Conservation (phyloP, 2,329 filamentous ascomycete species). For the Parafenestella ontariensis region DNA sequence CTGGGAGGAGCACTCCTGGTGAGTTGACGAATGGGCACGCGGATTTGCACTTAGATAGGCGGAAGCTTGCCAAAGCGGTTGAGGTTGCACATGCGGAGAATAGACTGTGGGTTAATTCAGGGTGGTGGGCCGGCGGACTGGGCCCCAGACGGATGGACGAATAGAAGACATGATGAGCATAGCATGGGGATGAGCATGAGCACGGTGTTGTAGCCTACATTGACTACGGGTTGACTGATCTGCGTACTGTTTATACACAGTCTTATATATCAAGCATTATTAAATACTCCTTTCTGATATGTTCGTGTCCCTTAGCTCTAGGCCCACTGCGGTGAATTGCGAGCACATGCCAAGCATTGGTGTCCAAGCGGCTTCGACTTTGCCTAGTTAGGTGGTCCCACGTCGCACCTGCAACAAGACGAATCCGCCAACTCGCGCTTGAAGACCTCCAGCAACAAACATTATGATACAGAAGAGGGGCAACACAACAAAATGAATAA, state of each 20-base stretch:
- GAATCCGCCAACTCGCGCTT: slow-evolving; percentile 7
- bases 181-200: background rate
- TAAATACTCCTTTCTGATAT: background rate
- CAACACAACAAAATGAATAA: slow-evolving; percentile 27
- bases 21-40: slow-evolving; percentile 45
- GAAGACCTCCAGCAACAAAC: slow-evolving; percentile 3
- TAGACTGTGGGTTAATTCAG: slow-evolving; percentile 39
- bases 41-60: slow-evolving; percentile 48
- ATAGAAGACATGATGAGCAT: background rate
- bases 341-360: slow-evolving; percentile 7
- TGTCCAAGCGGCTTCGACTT: slow-evolving; percentile 7
- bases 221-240: background rate
- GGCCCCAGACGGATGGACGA: slow-evolving; percentile 10
- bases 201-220: background rate
- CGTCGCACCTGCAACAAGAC: slow-evolving; percentile 8
- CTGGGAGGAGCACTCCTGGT: slow-evolving; percentile 21
- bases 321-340: background rate
- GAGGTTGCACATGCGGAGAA: slow-evolving; percentile 42
- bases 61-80: slow-evolving; percentile 37
- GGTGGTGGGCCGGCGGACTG: slow-evolving; percentile 48
- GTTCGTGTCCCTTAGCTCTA: background rate
- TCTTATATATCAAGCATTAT: background rate
- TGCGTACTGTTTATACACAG: background rate
- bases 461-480: slow-evolving; percentile 2
- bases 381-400: slow-evolving; percentile 2